Evolutionary conservation across 768 basidiomycete species (phyloP).

Genomic region (Hypholoma fasciculare): DNA sequence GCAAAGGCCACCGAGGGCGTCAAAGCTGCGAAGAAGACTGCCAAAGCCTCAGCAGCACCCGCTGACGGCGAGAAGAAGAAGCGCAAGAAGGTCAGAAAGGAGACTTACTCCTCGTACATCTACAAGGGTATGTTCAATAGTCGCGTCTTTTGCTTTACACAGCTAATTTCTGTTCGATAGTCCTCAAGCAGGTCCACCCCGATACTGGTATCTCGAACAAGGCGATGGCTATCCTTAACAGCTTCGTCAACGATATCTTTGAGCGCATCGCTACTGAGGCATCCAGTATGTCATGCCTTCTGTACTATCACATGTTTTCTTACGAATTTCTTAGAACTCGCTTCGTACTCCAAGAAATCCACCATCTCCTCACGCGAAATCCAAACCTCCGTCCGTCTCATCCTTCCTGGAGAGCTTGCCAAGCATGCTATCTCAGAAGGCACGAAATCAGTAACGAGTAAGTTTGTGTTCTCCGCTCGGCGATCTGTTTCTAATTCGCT

Average conservation of each 20-base stretch:
- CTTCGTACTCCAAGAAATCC: constrained; percentile 97
- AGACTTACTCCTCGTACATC: constrained; percentile 93
- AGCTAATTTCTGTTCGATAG: constrained; percentile 36
- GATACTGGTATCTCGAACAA: constrained; percentile 99
- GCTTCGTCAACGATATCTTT: constrained; percentile 95
- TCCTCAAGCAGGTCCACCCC: constrained; percentile 96
- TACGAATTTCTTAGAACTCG: constrained; percentile 65
- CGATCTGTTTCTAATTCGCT: background rate
- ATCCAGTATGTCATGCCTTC: constrained; percentile 58
- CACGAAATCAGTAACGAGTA: constrained; percentile 89
- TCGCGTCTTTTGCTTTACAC: background rate
- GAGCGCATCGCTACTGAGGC: constrained; percentile 93
- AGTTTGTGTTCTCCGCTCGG: constrained; percentile 16
- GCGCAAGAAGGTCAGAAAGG: constrained; percentile 83
- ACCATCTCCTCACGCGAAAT: constrained; percentile 99
- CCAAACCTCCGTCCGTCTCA: constrained; percentile 94
- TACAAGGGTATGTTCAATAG: constrained; percentile 65
- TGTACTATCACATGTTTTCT: constrained; percentile 2
- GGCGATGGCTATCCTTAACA: constrained; percentile 96
- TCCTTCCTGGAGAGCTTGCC: constrained; percentile 94
- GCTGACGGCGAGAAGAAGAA: constrained; percentile 84
- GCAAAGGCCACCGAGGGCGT: constrained; percentile 63
- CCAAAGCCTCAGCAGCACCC: constrained; percentile 60
- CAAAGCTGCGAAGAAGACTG: constrained; percentile 82
- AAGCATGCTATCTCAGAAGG: constrained; percentile 96